These are phyloP conservation scores for Tribonema minus DNA, from an alignment of 108 stramenopile genomes.

Conservation along the genomic window DNA sequence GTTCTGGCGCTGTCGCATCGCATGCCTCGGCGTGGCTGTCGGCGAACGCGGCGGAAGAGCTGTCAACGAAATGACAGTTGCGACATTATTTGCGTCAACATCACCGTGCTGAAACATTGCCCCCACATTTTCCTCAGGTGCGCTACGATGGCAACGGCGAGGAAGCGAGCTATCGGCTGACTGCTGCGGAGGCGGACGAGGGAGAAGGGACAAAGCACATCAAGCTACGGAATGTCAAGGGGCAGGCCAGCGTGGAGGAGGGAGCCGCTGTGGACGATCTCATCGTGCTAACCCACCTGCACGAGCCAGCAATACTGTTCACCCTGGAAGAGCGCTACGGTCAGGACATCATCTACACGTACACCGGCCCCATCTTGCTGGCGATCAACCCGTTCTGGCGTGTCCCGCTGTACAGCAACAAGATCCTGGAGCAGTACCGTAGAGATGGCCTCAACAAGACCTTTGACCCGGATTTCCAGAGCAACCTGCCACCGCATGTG, in stretches of 20 bases:
- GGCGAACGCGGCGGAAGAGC: too few species aligned
- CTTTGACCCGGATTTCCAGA: constrained; percentile 23
- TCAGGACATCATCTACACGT: constrained; percentile 70
- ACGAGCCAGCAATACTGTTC: constrained; percentile 89
- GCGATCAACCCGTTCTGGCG: constrained; percentile 80
- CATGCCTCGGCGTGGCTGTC: too few species aligned
- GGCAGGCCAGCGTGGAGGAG: constrained; percentile 32
- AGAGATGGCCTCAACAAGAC: constrained; percentile 11
- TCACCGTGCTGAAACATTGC: too few species aligned
- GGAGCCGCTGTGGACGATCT: constrained; percentile 61
- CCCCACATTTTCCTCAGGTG: too few species aligned
- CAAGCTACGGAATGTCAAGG: constrained; percentile 40
- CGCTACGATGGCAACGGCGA: too few species aligned
- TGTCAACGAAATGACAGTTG: too few species aligned
- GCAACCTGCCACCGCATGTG: constrained; percentile 50
- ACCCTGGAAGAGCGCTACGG: constrained; percentile 64
- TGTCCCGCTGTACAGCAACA: constrained; percentile 47
- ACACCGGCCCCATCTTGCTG: constrained; percentile 75
- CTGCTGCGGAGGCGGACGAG: constrained; percentile 31
- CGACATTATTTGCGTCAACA: too few species aligned
- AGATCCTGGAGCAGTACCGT: constrained; percentile 20
- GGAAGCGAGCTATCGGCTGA: constrained; percentile 7
- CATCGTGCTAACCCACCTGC: constrained; percentile 78
- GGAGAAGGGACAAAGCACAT: constrained; percentile 29
- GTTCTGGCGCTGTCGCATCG: too few species aligned